Conservation (phyloP, 2,329 filamentous ascomycete species). For the Trichoderma sp. region DNA sequence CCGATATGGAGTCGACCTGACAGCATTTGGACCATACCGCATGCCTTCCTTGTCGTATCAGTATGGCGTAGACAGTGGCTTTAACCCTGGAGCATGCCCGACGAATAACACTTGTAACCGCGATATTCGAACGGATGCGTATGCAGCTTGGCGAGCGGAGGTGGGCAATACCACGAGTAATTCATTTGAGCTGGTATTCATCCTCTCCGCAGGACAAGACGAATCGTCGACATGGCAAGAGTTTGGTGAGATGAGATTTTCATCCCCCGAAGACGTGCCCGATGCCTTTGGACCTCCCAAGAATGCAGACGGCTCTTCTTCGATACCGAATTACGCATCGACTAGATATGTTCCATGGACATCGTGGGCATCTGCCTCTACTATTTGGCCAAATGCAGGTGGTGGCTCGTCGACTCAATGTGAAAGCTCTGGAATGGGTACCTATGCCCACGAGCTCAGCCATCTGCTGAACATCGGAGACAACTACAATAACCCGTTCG, state of each 20-base stretch:
- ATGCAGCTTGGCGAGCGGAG: conserved; percentile 52
- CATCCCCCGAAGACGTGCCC: conserved; percentile 48
- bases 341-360: conserved; percentile 57
- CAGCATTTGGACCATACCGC: conserved; percentile 53
- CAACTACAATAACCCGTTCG: conserved; percentile 58
- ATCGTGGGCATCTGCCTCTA: conserved; percentile 52
- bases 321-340: conserved; percentile 45
- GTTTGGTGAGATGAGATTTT: conserved; percentile 57
- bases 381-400: conserved; percentile 56
- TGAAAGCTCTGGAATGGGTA: conserved; percentile 54
- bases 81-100: conserved; percentile 52
- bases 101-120: conserved; percentile 43
- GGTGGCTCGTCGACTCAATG: conserved; percentile 54
- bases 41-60: conserved; percentile 50
- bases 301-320: conserved; percentile 35
- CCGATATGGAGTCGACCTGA: conserved; percentile 54
- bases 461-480: conserved; percentile 55
- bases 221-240: conserved; percentile 59
- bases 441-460: conserved; percentile 54
- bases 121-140: conserved; percentile 51
- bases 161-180: conserved; percentile 51
- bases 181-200: conserved; percentile 53
- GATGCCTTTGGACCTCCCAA: conserved; percentile 51
- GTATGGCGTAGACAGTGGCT: conserved; percentile 51
- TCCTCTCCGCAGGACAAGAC: conserved; percentile 56